Base-by-base conservation (phyloP, 192 early-diverging fungal species). In the Tieghemiomyces parasiticus region DNA sequence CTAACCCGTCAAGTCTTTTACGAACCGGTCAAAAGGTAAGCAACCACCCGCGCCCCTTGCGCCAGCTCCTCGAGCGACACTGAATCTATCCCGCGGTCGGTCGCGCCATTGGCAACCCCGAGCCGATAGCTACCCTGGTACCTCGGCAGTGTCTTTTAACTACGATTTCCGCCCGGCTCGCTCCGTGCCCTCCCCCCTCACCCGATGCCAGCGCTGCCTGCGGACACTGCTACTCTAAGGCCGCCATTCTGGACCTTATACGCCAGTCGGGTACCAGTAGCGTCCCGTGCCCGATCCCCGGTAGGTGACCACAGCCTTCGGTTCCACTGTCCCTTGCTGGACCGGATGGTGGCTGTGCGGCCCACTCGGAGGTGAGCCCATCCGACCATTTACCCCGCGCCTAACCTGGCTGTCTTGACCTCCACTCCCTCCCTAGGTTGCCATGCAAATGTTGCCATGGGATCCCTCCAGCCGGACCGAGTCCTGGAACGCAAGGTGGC, bases 1-100 rank as follows among this genome's bases (percentile, higher is more conserved):
- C 52, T 54, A 33, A 33, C 52, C 28, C 30, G 52, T 4, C 52
- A 54, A 28, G 25, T 54, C 29, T 54, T 54, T 54, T 12, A 54
- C 9, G 25, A 24, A 19, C 52, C 52, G 8, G 32, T 54, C 4
- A 29, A 54, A 25, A 54, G 52, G 52, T 54, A 30, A 42, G 38
- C 16, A 42, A 6, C 16, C 8, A 10, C 38, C 8, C 38, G 16
- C 16, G 16, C 38, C 16, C n/a, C n/a, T n/a, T n/a, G n/a, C 6
- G 16, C 38, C 16, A 10, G 16, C 16, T 16, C 16, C 38, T 42
- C 6, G 8, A 42, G 38, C 38, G 38, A 6, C 38, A 42, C 38
- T 16, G 38, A 10, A 42, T 42, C 38, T 42, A 42, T 10, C 16
- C 38, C 16, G 8, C 6, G 8, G 8, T 16, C 16, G 6, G 8